Conservation (phyloP, 805 yeast species). For the Metschnikowia lochheadii region DNA sequence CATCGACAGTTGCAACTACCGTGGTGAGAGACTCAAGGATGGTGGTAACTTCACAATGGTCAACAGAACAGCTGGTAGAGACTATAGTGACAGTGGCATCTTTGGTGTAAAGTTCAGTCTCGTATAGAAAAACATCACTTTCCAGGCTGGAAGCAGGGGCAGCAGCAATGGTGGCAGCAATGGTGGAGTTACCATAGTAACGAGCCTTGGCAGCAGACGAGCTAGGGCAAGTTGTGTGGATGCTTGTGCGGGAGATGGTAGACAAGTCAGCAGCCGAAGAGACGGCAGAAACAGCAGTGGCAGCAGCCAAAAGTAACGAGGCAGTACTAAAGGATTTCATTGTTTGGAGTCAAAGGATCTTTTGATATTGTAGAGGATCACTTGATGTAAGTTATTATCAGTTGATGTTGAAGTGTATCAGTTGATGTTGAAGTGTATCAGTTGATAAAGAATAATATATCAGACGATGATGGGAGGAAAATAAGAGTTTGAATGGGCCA, state of each 20-base stretch:
- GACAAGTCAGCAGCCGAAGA: slow-evolving; percentile 7
- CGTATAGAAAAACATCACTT: slow-evolving; percentile 9
- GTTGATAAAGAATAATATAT: too few relatives aligned
- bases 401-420: too few relatives aligned
- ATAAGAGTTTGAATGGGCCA: background rate
- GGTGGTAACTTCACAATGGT: slow-evolving; percentile 32
- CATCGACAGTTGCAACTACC: slow-evolving; percentile 35
- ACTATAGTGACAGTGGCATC: slow-evolving; percentile 12
- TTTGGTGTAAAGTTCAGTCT: slow-evolving; percentile 12
- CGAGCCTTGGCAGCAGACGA: background rate
- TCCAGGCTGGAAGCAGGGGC: background rate
- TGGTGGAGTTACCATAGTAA: slow-evolving; percentile 11
- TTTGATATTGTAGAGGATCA: background rate
- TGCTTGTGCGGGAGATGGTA: slow-evolving; percentile 15
- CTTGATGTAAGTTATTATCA: too few relatives aligned
- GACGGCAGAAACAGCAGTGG: slow-evolving; percentile 5
- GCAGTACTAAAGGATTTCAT: slow-evolving; percentile 11
- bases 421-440: too few relatives aligned
- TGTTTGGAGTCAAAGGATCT: background rate
- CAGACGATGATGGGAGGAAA: background rate
- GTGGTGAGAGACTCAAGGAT: slow-evolving; percentile 29
- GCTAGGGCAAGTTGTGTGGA: slow-evolving; percentile 14
- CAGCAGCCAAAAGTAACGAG: slow-evolving; percentile 9
- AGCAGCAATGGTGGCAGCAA: background rate
- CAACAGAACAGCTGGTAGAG: slow-evolving; percentile 30